Base-by-base conservation (phyloP, 2,329 filamentous ascomycete genomes). In the Fusarium continuum region DNA sequence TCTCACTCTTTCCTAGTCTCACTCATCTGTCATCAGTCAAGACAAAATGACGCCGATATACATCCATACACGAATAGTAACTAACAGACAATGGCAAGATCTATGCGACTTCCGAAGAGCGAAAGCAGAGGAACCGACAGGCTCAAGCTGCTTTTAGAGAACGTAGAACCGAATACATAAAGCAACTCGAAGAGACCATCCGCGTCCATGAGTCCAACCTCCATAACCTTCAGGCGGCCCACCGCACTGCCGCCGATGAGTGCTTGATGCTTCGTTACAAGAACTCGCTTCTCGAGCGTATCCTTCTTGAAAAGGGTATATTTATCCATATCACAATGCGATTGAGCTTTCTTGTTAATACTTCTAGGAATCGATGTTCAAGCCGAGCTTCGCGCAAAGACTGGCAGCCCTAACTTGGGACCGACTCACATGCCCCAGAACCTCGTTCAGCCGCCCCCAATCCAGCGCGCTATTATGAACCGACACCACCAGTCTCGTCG, bases 201-300 rank as follows among this genome's bases (percentile, higher is more conserved):
- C 94, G 95, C 73, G 91, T 95, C 70, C 94, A 98, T 83, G 95
- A 99, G 79, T 92, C 96, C 72, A 94, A 92, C 71, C 83, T 98
- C 53, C 91, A 96, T 71, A 96, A 88, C 72, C 84, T 99, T 58
- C 95, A 98, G 79, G 91, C 94, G 73, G 96, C 93, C 67, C 95
- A 98, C 75, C 91, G 95, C 70, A 93, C 88, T 72, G 95, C 95
- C 55, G 93, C 94, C 55, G 95, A 98, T 77, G 95, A 98, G 78
- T 98, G 95, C 76, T 80, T 98, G 73, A 98, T 99, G 95, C 84
- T 99, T 70, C 90, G 95, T 56, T 99, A 98, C 78, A 98, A 98
- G 82, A 99, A 98, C 77, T 98, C 95, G 34, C 82, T 98, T 43
- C 85, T 99, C 29, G 95, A 99, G 80, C 88, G 95, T 56, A 96